phyloP scores from a whole-genome alignment of 768 basidiomycete species.

The Tulasnella sp. region DNA sequence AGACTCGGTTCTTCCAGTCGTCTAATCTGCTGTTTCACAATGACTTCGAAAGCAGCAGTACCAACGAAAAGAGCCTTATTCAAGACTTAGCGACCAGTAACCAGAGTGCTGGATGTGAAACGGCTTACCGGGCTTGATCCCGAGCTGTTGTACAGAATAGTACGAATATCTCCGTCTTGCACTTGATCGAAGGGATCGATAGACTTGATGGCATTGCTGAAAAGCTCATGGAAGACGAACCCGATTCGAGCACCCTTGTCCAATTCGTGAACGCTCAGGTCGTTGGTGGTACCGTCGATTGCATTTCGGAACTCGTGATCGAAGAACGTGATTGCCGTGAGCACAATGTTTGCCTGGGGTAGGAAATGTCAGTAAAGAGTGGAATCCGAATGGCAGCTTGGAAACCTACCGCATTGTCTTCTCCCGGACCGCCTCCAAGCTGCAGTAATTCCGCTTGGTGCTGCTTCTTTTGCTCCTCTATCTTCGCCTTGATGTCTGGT shows the following conservation, averaged over 20 bases:
- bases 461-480: slow-evolving; percentile 80
- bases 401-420: slow-evolving; percentile 49
- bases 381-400: not conserved
- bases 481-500: slow-evolving; percentile 95
- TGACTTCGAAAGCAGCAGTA: slow-evolving; percentile 94
- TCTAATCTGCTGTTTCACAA: slow-evolving; percentile 98
- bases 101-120: not conserved
- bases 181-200: slow-evolving; percentile 99
- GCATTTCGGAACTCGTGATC: slow-evolving; percentile 92
- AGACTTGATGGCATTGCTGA: slow-evolving; percentile 88
- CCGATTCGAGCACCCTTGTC: slow-evolving; percentile 97
- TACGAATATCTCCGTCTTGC: slow-evolving; percentile 96
- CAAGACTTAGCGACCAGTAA: slow-evolving; percentile 50
- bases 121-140: slow-evolving; percentile 23
- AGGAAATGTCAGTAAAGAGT: not conserved
- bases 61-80: slow-evolving; percentile 95
- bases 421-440: slow-evolving; percentile 81
- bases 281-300: slow-evolving; percentile 96
- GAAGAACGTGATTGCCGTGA: slow-evolving; percentile 96
- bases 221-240: slow-evolving; percentile 98
- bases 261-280: slow-evolving; percentile 86
- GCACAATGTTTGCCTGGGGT: slow-evolving; percentile 66
- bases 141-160: slow-evolving; percentile 93
- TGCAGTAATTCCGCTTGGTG: slow-evolving; percentile 70
- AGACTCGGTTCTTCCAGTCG: slow-evolving; percentile 87